Base-by-base conservation (phyloP, 177 flowering plant species). In the Vitis hybrid region DNA sequence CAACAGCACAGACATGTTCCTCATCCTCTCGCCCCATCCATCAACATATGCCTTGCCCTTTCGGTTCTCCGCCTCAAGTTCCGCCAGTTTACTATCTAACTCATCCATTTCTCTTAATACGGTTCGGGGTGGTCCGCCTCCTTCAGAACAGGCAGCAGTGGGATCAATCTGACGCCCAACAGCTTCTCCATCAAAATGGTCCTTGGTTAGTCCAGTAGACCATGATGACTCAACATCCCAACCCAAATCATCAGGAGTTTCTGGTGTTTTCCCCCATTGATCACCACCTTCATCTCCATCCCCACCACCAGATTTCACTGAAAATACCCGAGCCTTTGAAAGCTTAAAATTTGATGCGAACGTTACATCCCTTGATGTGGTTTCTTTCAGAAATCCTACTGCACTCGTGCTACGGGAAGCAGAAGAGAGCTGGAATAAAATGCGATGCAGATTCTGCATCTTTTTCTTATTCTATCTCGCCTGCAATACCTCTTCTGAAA, bases 171-270 rank as follows among this genome's bases (percentile, higher is more conserved):
- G 85, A 18, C 68, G 87, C 52, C 93, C 94, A 2, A 90, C 82
- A 2, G 75, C 84, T 66, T 81, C 84, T 12, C 98, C 97, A 23
- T 92, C 90, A 63, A 94, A 85, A 71, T 92, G 93, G 55, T 91
- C 94, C 72, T 87, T 87, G 61, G 94, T 88, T 70, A 91, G 59
- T 15, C 98, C 97, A 11, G 88, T 87, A 1, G 97, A 90, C 98
- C 98, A 92, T 0, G 89, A 77, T 0, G 92, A 84, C 3, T 56
- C 79, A 15, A 82, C 62, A 26, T 80, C 91, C 88, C 90, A 90
- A 21, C 82, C 85, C 4, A 74, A 51, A 70, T 81, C 82, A 58
- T 72, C 75, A 0, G 80, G 67, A 40, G 45, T 3, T 1, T 56
- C 64, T 18, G 13, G 62, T 2, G 52, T 34, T 19, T 14, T 67